Evolutionary conservation across 2,329 filamentous ascomycete species (phyloP), one percentile per base, ranked within the genome.

Genomic region (Cryphonectria japonica): DNA sequence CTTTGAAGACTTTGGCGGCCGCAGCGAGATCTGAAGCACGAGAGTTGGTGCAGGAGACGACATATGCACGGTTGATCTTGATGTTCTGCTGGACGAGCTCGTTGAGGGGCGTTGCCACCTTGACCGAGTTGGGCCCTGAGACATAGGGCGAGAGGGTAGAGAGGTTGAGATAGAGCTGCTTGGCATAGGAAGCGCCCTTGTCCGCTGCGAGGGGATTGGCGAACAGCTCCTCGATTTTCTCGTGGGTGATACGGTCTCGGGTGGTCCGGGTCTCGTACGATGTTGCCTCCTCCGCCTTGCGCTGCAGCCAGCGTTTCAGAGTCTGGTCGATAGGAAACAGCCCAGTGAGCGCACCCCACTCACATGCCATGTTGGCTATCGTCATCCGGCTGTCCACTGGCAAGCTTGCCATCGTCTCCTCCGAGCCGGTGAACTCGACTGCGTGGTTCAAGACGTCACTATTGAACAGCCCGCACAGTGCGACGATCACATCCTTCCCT

Each of bases 1-100:
- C 92, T 69, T 88, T 89, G 86, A 98, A 97, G 2, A 98, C 95
- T 62, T 87, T 88, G 0, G 94, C 95, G 1, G 95, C 95, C 0
- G 92, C 90, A 0, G 89, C 90, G 16, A 98, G 85, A 79, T 98
- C 95, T 0, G 93, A 94, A 11, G 90, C 88, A 66, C 95, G 87
- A 0, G 89, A 91, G 82, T 98, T 98, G 7, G 95, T 98, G 84
- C 95, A 98, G 13, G 94, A 98, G 63, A 96, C 96, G 77, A 98
- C 98, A 80, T 98, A 99, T 75, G 98, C 91, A 86, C 98, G 94
- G 83, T 98, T 83, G 34, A 98, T 81, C 66, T 88, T 86, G 79
- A 98, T 97, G 74, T 92, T 83, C 78, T 95, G 85, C 0, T 87
- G 78, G 76, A 92, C 91, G 0, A 98, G 87, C 46, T 95, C 89